Evolutionary conservation across 1,139 yeast species (phyloP).

Genomic region (Suhomyces ambrosiae): DNA sequence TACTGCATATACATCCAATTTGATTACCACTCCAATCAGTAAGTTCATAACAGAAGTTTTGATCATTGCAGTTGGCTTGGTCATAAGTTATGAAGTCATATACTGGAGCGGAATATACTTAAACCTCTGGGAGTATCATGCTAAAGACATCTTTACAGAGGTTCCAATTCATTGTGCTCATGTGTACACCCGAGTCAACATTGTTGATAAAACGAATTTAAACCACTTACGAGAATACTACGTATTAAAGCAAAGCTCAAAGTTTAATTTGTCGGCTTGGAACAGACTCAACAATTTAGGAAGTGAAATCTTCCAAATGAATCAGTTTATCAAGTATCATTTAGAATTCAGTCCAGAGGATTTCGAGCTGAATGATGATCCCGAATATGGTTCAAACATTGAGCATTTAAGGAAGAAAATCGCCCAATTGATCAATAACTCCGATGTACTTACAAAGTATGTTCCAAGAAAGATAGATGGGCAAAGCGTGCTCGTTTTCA

Average conservation of each 20-base stretch:
- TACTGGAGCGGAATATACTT: conserved; percentile 53
- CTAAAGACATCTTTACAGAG: conserved; percentile 65
- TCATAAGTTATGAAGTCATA: conserved; percentile 46
- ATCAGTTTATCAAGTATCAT: conserved; percentile 57
- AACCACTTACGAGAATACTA: conserved; percentile 31
- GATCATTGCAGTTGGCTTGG: conserved; percentile 33
- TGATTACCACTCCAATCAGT: conserved; percentile 34
- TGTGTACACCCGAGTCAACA: conserved; percentile 56
- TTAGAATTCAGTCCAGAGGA: conserved; percentile 85
- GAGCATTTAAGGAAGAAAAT: conserved; percentile 59
- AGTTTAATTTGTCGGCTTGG: conserved; percentile 26
- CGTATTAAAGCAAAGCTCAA: conserved; percentile 28
- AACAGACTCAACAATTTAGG: conserved; percentile 23
- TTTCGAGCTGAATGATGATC: conserved; percentile 55
- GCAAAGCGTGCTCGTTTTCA: conserved; percentile 32
- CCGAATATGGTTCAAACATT: conserved; percentile 72
- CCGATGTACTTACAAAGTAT: conserved; percentile 26
- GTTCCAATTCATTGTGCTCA: conserved; percentile 81
- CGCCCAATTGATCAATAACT: conserved; percentile 53
- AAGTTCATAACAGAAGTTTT: conserved; percentile 46
- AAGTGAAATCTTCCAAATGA: conserved; percentile 24
- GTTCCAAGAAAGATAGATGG: conserved; percentile 1
- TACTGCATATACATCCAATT: conserved; percentile 30
- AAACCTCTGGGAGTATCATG: conserved; percentile 60
- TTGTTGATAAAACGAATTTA: conserved; percentile 27